Evolutionary conservation across 805 yeast genomes (phyloP).

Genomic region (Huiozyma naganishii): DNA sequence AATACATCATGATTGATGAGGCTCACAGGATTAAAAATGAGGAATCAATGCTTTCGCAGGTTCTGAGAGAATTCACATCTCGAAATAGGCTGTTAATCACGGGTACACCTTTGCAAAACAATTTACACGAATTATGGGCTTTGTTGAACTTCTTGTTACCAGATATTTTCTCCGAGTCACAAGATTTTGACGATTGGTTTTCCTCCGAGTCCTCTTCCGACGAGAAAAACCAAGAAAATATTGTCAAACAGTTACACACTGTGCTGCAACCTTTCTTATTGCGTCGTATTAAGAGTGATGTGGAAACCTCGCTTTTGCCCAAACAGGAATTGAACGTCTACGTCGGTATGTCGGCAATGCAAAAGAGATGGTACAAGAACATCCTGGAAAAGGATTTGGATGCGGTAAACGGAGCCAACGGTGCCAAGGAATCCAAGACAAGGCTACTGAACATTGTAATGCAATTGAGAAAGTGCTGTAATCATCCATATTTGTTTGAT

Average conservation of each 20-base stretch:
- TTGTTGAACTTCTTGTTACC: slow-evolving; percentile 65
- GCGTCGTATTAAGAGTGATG: slow-evolving; percentile 70
- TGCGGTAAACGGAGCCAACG: slow-evolving; percentile 76
- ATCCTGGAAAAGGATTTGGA: slow-evolving; percentile 70
- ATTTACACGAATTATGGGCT: slow-evolving; percentile 75
- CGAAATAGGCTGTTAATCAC: slow-evolving; percentile 62
- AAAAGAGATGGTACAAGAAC: slow-evolving; percentile 65
- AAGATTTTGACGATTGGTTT: slow-evolving; percentile 70
- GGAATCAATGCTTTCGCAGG: slow-evolving; percentile 60
- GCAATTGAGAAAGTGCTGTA: slow-evolving; percentile 79
- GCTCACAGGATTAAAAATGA: slow-evolving; percentile 79
- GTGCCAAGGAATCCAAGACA: slow-evolving; percentile 66
- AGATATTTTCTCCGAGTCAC: slow-evolving; percentile 65
- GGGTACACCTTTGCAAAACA: slow-evolving; percentile 76
- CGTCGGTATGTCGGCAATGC: slow-evolving; percentile 71
- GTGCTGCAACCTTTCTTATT: slow-evolving; percentile 65
- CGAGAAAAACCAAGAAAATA: slow-evolving; percentile 36
- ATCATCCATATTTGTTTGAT: slow-evolving; percentile 75
- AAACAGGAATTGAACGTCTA: slow-evolving; percentile 66
- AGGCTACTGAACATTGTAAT: slow-evolving; percentile 68
- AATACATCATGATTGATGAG: slow-evolving; percentile 66
- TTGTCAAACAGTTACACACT: slow-evolving; percentile 62
- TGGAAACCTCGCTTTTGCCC: slow-evolving; percentile 68
- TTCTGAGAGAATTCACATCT: slow-evolving; percentile 61
- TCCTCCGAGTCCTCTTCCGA: slow-evolving; percentile 27